These are phyloP conservation scores for Globisporangium radiosum DNA, from an alignment of 352 stramenopile genomes.

Conservation along the genomic window DNA sequence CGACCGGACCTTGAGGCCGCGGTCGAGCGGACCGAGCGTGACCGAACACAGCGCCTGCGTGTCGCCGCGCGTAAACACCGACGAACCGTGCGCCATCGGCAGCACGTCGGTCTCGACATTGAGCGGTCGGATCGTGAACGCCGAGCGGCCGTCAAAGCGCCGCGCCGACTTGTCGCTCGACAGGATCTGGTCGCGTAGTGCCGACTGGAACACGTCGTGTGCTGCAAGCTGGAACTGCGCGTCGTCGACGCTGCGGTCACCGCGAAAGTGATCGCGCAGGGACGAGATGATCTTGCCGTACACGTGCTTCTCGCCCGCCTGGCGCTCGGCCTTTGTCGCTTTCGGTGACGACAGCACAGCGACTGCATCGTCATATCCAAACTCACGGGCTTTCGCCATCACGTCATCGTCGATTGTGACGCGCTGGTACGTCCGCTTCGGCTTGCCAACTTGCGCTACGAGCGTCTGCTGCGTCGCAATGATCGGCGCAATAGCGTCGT, in stretches of 20 bases:
- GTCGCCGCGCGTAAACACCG: constrained; percentile 83
- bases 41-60: constrained; percentile 89
- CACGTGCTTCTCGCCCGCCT: constrained; percentile 56
- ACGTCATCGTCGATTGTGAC: constrained; percentile 43
- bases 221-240: constrained; percentile 49
- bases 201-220: constrained; percentile 72
- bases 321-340: constrained; percentile 51
- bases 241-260: constrained; percentile 30
- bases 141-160: constrained; percentile 82
- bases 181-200: constrained; percentile 65
- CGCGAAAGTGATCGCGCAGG: constrained; percentile 46
- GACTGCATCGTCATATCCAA: constrained; percentile 42
- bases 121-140: constrained; percentile 80
- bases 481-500: constrained; percentile 41
- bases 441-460: constrained; percentile 43
- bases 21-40: constrained; percentile 78
- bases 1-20: constrained; percentile 62
- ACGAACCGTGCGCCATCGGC: constrained; percentile 86
- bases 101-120: constrained; percentile 83
- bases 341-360: constrained; percentile 24
- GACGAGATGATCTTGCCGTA: constrained; percentile 66
- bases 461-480: constrained; percentile 65
- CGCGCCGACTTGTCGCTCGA: constrained; percentile 30
- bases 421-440: constrained; percentile 56
- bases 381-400: constrained; percentile 44